Percentiles rank a stretch among this genome's conserved stretches.
phyloP scores from a whole-genome alignment of 345 rosid genomes.

The Turritis glabra region DNA sequence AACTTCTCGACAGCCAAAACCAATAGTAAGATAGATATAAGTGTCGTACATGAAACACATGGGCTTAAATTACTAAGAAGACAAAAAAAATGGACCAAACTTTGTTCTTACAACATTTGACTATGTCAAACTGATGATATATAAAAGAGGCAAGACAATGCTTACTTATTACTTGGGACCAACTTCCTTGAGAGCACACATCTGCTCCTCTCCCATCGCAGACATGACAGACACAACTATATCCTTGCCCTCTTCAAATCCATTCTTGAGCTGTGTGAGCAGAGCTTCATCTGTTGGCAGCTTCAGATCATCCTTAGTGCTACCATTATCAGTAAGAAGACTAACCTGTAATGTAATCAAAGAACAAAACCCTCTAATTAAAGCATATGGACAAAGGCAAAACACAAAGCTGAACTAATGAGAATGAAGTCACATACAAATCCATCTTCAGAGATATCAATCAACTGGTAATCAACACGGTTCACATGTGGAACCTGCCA shows the following conservation, averaged over 20 bases:
- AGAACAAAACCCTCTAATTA: not conserved
- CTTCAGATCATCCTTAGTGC: slow-evolving; percentile 76
- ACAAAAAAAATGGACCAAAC: not conserved
- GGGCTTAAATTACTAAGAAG: not conserved
- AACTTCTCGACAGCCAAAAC: slow-evolving; percentile 7
- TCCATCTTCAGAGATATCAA: slow-evolving; percentile 80
- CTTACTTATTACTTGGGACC: slow-evolving; percentile 47
- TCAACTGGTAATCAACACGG: slow-evolving; percentile 68
- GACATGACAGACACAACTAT: slow-evolving; percentile 74
- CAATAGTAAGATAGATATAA: slow-evolving; percentile 9
- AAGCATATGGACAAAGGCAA: not conserved
- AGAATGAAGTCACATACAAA: slow-evolving; percentile 46
- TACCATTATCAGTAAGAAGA: slow-evolving; percentile 66
- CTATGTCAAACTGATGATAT: not conserved
- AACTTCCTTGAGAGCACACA: slow-evolving; percentile 70
- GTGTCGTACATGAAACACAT: slow-evolving; percentile 1
- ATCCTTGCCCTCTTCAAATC: slow-evolving; percentile 70
- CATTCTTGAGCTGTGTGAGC: slow-evolving; percentile 65
- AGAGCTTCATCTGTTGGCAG: slow-evolving; percentile 70
- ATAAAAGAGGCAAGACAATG: slow-evolving; percentile 4
- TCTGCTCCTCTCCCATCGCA: slow-evolving; percentile 90
- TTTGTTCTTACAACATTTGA: not conserved
- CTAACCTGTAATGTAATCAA: slow-evolving; percentile 48
- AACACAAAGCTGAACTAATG: not conserved
- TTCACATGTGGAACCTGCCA: slow-evolving; percentile 67